Base-by-base conservation (phyloP, 768 basidiomycete genomes). In the Psilocybe azurescens region DNA sequence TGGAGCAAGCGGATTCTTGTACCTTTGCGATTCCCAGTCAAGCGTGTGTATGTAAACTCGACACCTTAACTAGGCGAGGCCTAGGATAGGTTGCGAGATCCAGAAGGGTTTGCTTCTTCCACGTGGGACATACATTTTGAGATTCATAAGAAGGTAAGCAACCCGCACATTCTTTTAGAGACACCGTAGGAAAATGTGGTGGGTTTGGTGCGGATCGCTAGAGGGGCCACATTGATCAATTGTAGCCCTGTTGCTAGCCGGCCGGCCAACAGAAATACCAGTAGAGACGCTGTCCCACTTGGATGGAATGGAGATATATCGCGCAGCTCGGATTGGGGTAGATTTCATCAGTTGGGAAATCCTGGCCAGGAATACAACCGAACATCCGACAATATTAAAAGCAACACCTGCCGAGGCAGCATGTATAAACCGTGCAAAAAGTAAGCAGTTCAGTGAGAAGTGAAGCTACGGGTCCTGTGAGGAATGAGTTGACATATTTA, bases 201-300 rank as follows among this genome's bases (percentile, higher is more conserved):
- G 72, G 74, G 67, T 70, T 74, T 76, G 75, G 71, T 75, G 77
- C 78, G 78, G 78, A 78, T 78, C 77, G 74, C 57, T 70, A 67
- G 64, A 63, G 65, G 71, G 76, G 53, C 44, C 9, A 32, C 24
- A 44, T 58, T 62, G 67, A 66, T 61, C 63, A 54, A 48, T 44
- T 50, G 30, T 62, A 69, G 59, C 70, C 68, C 55, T 72, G 73
- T 75, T 74, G 68, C 70, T 63, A 74, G 65, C 69, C 69, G 57
- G 50, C 51, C 49, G 39, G 51, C 24, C 24, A 47, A n/a, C 44
- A 13, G n/a, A 53, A 32, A 58, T 28, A 28, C 38, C 38, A 39
- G 38, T 39, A 39, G 14, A 39, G 38, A 24, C 24, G 24, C 24
- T 24, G 38, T 39, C 38, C 24, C 24, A 24, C 14, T 39, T 39